Base-by-base conservation (phyloP, 345 rosid species). In the Salix koriyanagi region DNA sequence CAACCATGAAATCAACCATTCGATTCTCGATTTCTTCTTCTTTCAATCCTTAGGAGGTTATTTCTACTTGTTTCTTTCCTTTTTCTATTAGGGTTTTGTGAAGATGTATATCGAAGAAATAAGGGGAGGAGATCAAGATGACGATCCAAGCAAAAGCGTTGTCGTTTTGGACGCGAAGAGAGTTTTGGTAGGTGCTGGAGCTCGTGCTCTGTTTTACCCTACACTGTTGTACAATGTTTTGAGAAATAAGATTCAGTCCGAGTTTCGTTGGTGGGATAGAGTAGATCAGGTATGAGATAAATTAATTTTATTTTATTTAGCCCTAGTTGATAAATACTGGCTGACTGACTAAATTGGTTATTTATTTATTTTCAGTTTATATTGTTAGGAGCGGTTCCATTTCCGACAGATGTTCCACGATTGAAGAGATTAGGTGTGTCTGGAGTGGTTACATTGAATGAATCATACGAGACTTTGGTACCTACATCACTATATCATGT, bases 321-420 rank as follows among this genome's bases (percentile, higher is more conserved):
- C 50, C 16, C 14, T 46, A 46, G 18, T 56, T n/a, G 5, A 56
- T 21, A 11, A 56, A 56, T 56, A 8, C 69, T 66, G 2, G 3
- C 19, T 34, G 44, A 21, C 48, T 10, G 44, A 6, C n/a, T 34
- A 21, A 56, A 56, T n/a, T 56, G 5, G n/a, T 56, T 56, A 30
- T 46, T 46, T 12, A 1, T 46, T 46, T 66, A 32, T 25, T 25
- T 72, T 37, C 86, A 91, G 97, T 88, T 85, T 83, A 85, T 94
- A 72, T 73, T 91, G 80, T 84, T 94, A 74, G 97, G 97, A 56
- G 97, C 97, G 14, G 97, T 94, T 76, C 98, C 98, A 19, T 94
- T 92, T 74, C 95, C 92, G 32, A 91, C 85, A 76, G 97, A 94
- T 72, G 97, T 94, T 71, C 93, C 85, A 0, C 79, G 89, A 30